Base-by-base conservation (phyloP, 208 protist species). In the Acanthamoeba divionensis region DNA sequence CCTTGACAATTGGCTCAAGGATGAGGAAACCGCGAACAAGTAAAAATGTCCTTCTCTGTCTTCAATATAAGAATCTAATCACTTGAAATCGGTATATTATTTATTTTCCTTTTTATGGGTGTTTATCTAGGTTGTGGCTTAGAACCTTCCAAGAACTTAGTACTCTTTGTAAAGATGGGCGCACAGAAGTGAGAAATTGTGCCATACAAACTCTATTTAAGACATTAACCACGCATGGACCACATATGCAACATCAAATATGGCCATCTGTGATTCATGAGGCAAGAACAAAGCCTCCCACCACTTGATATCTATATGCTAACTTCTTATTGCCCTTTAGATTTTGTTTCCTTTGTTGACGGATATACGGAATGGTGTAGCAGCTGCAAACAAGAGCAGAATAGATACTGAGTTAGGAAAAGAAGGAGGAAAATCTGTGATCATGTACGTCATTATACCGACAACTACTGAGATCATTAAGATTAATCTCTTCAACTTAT, bases 121-220 rank as follows among this genome's bases (percentile, higher is more conserved):
- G 60, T 31, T 26, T 7, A 33, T 31, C 8, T 21, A 83, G 73
- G 79, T 29, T 90, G 24, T 90, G 83, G 83, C n/a, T 90, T 29
- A 45, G 47, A 18, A 71, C 63, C 21, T 90, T 60, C 47, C 36
- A 77, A 29, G 62, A 90, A 31, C 62, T 90, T 24, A 71, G 77
- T 60, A n/a, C 38, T 8, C 65, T 90, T n/a, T 90, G 83, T 50
- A 26, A 31, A 3, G 83, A 90, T n/a, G 57, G 44, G 24, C 57
- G 83, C 6, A 55, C 83, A 5, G 83, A 90, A 75, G 83, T 90
- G 44, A 15, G 83, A 2, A 90, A 90, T 36, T 71, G 62, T n/a
- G 83, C 83, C 31, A 77, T 90, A 2, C 83, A 62, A 10, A 90
- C 63, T 24, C 83, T 90, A 45, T 90, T 90, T 65, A 77, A 71